Percentiles rank a stretch among this genome's conserved stretches.
Evolutionary conservation across 441 rosid genomes (phyloP).

Genomic region (Gossypium aridum): DNA sequence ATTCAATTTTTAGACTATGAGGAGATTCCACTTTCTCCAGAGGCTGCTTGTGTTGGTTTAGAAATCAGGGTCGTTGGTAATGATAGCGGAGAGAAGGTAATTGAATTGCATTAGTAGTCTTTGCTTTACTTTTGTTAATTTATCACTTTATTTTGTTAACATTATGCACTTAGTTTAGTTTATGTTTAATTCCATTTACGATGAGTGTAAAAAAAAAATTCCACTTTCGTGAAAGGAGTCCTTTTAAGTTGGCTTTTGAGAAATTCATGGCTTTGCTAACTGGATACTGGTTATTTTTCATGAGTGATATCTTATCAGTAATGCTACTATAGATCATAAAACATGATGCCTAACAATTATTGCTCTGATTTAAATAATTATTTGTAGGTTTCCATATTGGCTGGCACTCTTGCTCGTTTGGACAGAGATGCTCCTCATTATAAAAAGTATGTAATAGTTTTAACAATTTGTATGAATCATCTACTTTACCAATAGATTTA

Average conservation of each 20-base stretch:
- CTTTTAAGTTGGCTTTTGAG: background rate
- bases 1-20: slow-evolving; percentile 78
- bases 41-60: slow-evolving; percentile 92
- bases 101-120: background rate
- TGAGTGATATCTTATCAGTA: background rate
- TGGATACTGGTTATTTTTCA: background rate
- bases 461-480: slow-evolving; percentile 1
- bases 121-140: background rate
- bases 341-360: background rate
- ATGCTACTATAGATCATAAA: background rate
- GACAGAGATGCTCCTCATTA: slow-evolving; percentile 96
- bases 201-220: background rate
- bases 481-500: background rate
- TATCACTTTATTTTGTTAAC: background rate
- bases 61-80: slow-evolving; percentile 99
- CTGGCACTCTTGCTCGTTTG: slow-evolving; percentile 96
- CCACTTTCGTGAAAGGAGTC: background rate
- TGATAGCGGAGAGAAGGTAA: slow-evolving; percentile 91
- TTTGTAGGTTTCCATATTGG: slow-evolving; percentile 89
- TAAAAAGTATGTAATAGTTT: slow-evolving; percentile 53
- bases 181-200: slow-evolving; percentile 1
- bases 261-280: slow-evolving; percentile 4
- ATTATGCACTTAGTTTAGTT: background rate
- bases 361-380: slow-evolving; percentile 15
- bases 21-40: slow-evolving; percentile 98